These are phyloP conservation scores for Ceratocystis ficicola DNA, from an alignment of 2,329 filamentous ascomycete genomes.

Conservation along the genomic window DNA sequence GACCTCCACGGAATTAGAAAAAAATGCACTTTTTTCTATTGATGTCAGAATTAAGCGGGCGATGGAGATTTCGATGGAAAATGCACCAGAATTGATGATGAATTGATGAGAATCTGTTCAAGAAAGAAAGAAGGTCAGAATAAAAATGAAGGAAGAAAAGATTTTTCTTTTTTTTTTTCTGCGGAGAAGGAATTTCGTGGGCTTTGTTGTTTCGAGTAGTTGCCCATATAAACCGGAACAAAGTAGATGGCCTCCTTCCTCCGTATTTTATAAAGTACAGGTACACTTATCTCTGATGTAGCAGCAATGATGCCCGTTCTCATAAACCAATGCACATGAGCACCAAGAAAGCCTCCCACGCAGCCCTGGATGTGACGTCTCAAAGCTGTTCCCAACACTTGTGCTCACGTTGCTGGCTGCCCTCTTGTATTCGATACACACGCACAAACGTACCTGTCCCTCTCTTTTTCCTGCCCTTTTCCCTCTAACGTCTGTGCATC, in stretches of 20 bases:
- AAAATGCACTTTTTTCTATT: not conserved
- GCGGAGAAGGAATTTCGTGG: not conserved
- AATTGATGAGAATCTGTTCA: not conserved
- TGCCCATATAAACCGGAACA: not conserved
- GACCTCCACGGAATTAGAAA: not conserved
- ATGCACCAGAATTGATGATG: not conserved
- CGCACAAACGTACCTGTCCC: not conserved
- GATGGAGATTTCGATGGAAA: not conserved
- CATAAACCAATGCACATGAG: too few species aligned
- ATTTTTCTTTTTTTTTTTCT: not conserved
- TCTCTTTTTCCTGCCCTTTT: not conserved
- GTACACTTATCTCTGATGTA: too few species aligned
- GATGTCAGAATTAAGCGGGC: too few species aligned
- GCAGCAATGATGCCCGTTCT: too few species aligned
- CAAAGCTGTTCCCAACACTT: too few species aligned
- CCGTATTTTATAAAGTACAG: too few species aligned
- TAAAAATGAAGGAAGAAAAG: not conserved
- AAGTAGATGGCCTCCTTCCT: too few species aligned
- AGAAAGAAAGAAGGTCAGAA: not conserved
- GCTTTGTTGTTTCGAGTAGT: not conserved
- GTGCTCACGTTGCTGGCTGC: not conserved
- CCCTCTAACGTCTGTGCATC: not conserved
- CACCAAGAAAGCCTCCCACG: too few species aligned
- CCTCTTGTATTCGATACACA: not conserved
- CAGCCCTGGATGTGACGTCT: too few species aligned